Percentiles rank a stretch among this genome's conserved stretches.
Conservation (phyloP, 208 protist genomes). For the Cochliopodium minus region DNA sequence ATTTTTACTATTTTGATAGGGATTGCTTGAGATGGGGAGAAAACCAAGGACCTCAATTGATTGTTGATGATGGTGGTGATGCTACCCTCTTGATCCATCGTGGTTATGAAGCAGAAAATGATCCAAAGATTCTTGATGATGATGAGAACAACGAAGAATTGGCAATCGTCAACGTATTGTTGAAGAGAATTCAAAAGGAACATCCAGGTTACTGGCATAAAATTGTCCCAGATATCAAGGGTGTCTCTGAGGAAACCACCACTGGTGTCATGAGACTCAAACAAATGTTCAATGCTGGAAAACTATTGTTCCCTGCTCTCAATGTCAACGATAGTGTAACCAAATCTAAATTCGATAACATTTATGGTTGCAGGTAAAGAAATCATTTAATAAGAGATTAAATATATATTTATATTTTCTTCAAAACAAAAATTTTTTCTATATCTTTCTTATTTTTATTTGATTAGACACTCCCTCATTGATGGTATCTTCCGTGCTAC, state of each 20-base stretch:
- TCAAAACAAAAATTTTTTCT: too few relatives aligned
- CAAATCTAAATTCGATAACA: constrained; percentile 99
- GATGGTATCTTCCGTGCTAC: constrained; percentile 98
- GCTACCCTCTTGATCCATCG: constrained; percentile 88
- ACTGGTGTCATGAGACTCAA: constrained; percentile 96
- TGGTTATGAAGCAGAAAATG: constrained; percentile 52
- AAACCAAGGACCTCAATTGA: constrained; percentile 76
- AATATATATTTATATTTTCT: too few relatives aligned
- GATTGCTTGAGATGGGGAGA: constrained; percentile 57
- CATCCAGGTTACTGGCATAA: constrained; percentile 37
- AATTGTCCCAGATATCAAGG: constrained; percentile 71
- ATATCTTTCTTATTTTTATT: too few relatives aligned
- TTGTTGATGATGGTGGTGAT: constrained; percentile 98
- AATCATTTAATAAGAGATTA: too few relatives aligned
- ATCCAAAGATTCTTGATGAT: constrained; percentile 37
- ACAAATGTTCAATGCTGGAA: constrained; percentile 72
- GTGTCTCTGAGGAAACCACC: constrained; percentile 98
- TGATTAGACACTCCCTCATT: constrained; percentile 94
- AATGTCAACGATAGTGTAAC: constrained; percentile 99
- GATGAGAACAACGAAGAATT: constrained; percentile 49
- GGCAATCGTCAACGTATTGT: constrained; percentile 27
- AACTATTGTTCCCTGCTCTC: constrained; percentile 91
- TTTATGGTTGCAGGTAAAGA: constrained; percentile 97
- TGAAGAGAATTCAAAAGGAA: constrained; percentile 33
- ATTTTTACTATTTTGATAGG: too few relatives aligned